phyloP scores from a whole-genome alignment of 2,329 filamentous ascomycete species.

The Botrytis sinoallii region DNA sequence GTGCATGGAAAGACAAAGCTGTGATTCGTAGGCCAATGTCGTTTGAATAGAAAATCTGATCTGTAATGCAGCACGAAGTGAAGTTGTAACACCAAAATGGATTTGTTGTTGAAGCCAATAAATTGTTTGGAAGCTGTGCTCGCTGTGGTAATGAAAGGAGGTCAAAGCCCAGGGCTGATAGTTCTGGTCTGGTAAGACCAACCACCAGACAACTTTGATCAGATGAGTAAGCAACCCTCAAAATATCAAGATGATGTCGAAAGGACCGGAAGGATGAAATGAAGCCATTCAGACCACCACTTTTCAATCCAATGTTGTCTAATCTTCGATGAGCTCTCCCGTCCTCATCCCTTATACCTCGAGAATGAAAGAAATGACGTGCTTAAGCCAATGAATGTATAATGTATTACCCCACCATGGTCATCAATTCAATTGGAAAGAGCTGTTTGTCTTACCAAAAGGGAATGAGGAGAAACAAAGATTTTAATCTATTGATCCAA shows the following conservation, averaged over 20 bases:
- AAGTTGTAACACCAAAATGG: not conserved
- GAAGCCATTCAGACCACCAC: slow-evolving; percentile 1
- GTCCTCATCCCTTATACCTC: not conserved
- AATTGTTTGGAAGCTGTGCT: not conserved
- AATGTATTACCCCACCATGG: slow-evolving; percentile 4
- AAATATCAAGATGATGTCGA: not conserved
- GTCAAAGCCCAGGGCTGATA: not conserved
- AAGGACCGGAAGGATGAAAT: not conserved
- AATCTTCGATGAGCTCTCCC: not conserved
- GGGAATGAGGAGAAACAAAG: slow-evolving; percentile 1
- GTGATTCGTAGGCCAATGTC: not conserved
- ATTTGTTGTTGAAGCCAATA: not conserved
- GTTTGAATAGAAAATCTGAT: not conserved
- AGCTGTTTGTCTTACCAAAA: not conserved
- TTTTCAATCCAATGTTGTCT: not conserved
- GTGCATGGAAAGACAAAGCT: not conserved
- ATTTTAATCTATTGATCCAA: not conserved
- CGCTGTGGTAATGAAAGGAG: not conserved
- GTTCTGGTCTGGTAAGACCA: no score
- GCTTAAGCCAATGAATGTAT: not conserved
- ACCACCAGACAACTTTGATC: not conserved
- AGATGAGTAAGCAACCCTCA: not conserved
- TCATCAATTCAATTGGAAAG: not conserved
- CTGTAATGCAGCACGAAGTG: not conserved
- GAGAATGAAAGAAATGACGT: not conserved